A percentile compares a stretch with the other conserved stretches of the same genome.
Conservation (phyloP, 2,329 filamentous ascomycete species). For the Pestalotiopsis sp. region DNA sequence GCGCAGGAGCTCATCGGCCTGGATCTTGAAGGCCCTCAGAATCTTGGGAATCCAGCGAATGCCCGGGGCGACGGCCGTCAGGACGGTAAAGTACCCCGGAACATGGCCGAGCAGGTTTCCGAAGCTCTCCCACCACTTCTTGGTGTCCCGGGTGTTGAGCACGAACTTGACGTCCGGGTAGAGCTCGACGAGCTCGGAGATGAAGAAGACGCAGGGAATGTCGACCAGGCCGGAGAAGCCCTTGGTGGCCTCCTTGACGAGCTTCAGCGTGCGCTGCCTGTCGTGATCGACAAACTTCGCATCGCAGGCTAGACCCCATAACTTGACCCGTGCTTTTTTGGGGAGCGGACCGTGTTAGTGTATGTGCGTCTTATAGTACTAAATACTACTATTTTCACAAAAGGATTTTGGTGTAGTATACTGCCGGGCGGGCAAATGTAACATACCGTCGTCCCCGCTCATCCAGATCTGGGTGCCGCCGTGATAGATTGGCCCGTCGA, state of each 20-base stretch:
- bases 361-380: neutral
- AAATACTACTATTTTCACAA: neutral
- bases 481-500: conserved; percentile 14
- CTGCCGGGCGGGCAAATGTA: neutral
- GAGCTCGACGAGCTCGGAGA: conserved; percentile 47
- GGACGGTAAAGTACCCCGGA: neutral
- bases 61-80: conserved; percentile 4
- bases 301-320: neutral
- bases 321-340: neutral
- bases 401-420: neutral
- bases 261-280: conserved; percentile 28
- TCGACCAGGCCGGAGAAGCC: conserved; percentile 52
- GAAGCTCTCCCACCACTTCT: conserved; percentile 37
- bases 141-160: conserved; percentile 38
- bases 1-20: neutral
- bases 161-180: conserved; percentile 53
- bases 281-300: conserved; percentile 20
- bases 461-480: conserved; percentile 7
- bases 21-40: neutral
- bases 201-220: conserved; percentile 41
- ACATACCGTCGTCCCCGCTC: neutral
- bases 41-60: neutral
- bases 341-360: neutral
- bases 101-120: neutral
- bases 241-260: conserved; percentile 37